Evolutionary conservation across 1,139 yeast species (phyloP), one percentile per base, ranked within the genome.

Genomic region (Yamadazyma dendronema): DNA sequence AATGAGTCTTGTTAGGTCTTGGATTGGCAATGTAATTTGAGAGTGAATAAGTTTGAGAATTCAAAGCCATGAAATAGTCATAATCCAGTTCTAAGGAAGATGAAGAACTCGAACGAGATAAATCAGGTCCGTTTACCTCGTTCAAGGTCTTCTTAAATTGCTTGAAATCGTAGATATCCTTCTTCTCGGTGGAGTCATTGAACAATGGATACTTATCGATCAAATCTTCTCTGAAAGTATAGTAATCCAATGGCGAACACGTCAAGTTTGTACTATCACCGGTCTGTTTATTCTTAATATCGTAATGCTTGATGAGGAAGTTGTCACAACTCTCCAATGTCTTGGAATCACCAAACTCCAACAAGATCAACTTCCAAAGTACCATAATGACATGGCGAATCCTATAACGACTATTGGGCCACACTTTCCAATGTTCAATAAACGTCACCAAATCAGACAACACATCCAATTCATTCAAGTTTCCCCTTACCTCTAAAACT

Each of bases 211-310:
- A 89, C 45, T 95, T 74, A 17, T 89, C 78, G 3, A 73, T 60
- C 5, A 89, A 59, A 47, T 88, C 95, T 43, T 84, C 85, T 42
- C 88, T 71, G 52, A 85, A 87, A 4, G 86, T 80, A 54, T 79
- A 81, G 55, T 86, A 89, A 49, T 88, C 95, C 24, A 88, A 61
- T 0, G 95, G 92, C 2, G 95, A 80, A 25, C 88, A 79, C 0
- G 72, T 65, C 32, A 79, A 58, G 36, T 57, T 58, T 25, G 47
- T 52, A 23, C 45, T 44, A n/a, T n/a, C n/a, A 19, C 22, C 22
- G 0, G 56, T 53, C 23, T 46, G 25, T 25, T 65, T 62, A 32
- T 60, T 59, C 19, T 65, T 61, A 17, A 82, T 59, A 1, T 65
- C 61, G 44, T 74, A 75, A 29, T 63, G 58, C n/a, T 59, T 44